Base-by-base conservation (phyloP, 208 protist genomes). In the Angomonas ambiguus region DNA sequence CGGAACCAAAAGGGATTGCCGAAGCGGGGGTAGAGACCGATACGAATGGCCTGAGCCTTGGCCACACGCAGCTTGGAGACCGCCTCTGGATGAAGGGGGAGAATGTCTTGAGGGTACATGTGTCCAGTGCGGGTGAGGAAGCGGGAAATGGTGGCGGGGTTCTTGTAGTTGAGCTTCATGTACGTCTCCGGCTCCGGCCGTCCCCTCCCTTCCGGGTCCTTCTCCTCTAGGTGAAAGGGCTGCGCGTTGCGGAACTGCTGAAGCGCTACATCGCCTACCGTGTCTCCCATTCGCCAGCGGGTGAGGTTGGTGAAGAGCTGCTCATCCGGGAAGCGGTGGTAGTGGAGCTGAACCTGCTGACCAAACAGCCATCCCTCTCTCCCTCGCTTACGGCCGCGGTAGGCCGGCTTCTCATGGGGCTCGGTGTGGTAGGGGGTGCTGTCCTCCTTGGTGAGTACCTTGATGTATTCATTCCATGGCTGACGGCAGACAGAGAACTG, bases 131-230 rank as follows among this genome's bases (percentile, higher is more conserved):
- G 85, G 6, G 88, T 94, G 24, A 94, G 72, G 69, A 94, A 96
- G 51, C 85, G 88, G 0, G 83, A 93, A 35, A 96, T 90, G 51
- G 86, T 93, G 27, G 85, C 85, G 0, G 91, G 91, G 69, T 96
- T 96, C 67, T 96, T 96, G 77, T 96, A 93, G 72, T 96, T 93
- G 13, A 96, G 77, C 76, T 96, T 96, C 91, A 96, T 96, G 74
- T 94, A 96, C 56, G 92, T 85, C 51, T 94, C 84, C 24, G 84
- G 85, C 20, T 79, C 71, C 11, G 89, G 89, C 2, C 80, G 79
- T 67, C 91, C 77, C 48, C 92, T 83, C 18, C 86, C 85, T 28
- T 92, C 84, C 18, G 86, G 87, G 65, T 95, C 89, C 58, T 91
- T 88, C 33, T 91, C 82, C 66, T 93, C 85, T 3, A 93, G 79